Percentiles rank a stretch among this genome's conserved stretches.
phyloP scores from a whole-genome alignment of 2,329 filamentous ascomycete species.

The Colletotrichum sp. region DNA sequence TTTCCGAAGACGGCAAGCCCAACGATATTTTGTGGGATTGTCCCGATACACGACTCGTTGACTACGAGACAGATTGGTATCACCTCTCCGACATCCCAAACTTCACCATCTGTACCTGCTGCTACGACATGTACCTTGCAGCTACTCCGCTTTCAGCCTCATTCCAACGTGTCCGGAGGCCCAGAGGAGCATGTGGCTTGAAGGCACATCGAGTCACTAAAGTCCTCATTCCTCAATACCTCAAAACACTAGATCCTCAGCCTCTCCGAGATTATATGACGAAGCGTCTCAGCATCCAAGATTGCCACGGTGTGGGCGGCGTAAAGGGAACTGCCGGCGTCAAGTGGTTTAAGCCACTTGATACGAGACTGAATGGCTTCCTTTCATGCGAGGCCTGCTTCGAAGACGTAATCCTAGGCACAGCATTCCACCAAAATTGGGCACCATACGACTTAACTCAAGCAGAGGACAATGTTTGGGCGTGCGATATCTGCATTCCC shows the following conservation, averaged over 20 bases:
- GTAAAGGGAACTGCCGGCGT: constrained; percentile 27
- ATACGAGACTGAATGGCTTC: neutral
- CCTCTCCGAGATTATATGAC: constrained; percentile 31
- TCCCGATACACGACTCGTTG: constrained; percentile 28
- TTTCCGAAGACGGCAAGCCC: constrained; percentile 21
- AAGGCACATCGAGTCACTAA: constrained; percentile 36
- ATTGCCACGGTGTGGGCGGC: constrained; percentile 30
- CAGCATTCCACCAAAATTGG: neutral
- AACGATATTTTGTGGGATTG: constrained; percentile 30
- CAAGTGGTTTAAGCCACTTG: constrained; percentile 30
- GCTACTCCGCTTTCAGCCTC: constrained; percentile 28
- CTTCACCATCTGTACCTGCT: constrained; percentile 44
- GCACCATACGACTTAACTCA: constrained; percentile 25
- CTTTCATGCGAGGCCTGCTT: constrained; percentile 19
- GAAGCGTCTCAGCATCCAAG: constrained; percentile 25
- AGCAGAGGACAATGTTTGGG: constrained; percentile 30
- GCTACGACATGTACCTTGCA: constrained; percentile 42
- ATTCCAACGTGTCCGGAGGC: constrained; percentile 30
- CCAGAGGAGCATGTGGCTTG: constrained; percentile 32
- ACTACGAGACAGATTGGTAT: constrained; percentile 37
- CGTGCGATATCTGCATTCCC: constrained; percentile 32
- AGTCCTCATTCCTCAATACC: constrained; percentile 35
- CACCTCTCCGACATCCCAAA: constrained; percentile 27
- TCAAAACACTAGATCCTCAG: constrained; percentile 27
- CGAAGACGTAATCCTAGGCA: constrained; percentile 13